Base-by-base conservation (phyloP, 805 yeast species). In the Ogataea salicorniae region DNA sequence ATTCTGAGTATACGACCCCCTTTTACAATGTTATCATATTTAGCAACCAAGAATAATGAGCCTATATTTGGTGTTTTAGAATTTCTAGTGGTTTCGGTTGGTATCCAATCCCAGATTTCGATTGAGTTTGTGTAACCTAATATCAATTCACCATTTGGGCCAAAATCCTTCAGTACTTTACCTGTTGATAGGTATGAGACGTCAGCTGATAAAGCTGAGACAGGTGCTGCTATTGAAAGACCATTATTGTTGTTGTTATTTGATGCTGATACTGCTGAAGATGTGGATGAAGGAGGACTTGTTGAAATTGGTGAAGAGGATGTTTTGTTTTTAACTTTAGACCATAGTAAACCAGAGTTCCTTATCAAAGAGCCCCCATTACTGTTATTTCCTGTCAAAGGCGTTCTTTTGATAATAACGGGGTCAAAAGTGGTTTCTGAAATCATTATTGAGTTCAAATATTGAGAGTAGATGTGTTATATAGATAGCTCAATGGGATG, bases 81-180 rank as follows among this genome's bases (percentile, higher is more conserved):
- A 2, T 35, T 33, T 22, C 48, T 45, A 5, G 34, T 34, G 2
- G 16, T 26, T 11, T 39, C 46, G 33, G 42, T 23, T 2, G 68
- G 69, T 2, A 48, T 26, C 75, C 75, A 70, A 46, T 70, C 74
- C 73, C 74, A 72, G 7, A 71, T 60, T 43, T 70, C 69, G 15
- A 72, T 55, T 1, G 55, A 37, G 45, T 60, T 55, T 4, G 54
- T 54, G 41, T 54, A 62, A 0, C 59, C 64, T 2, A 66, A 35
- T 18, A 70, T 53, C 0, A 72, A 45, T 46, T 72, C 76, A 2
- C 76, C 75, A 45, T 65, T 59, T 7, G 46, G n/a, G 0, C 75
- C 75, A 46, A 69, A 63, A 44, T 65, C 71, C 39, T 50, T 55
- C 17, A 51, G 38, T 14, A 47, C 43, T 31, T 43, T 37, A 40